Conservation (phyloP, 768 basidiomycete species). For the Hortiboletus flavorubellus region DNA sequence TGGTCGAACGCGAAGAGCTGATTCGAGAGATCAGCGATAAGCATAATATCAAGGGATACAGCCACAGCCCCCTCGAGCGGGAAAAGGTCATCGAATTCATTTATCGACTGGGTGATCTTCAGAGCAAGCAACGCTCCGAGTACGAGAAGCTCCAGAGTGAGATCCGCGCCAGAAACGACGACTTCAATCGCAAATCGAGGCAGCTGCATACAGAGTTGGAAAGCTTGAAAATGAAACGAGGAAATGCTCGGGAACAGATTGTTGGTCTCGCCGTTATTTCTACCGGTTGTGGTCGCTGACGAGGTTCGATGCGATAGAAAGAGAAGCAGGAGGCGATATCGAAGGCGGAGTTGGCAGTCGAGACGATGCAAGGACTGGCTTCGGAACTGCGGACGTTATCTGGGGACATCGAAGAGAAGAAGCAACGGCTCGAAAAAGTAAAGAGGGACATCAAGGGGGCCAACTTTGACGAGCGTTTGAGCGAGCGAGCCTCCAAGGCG, state of each 20-base stretch:
- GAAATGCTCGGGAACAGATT: constrained; percentile 52
- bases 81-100: constrained; percentile 74
- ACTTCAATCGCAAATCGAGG: constrained; percentile 58
- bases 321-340: constrained; percentile 52
- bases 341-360: constrained; percentile 52
- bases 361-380: constrained; percentile 51
- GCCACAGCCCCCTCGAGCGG: constrained; percentile 63
- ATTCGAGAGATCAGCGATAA: constrained; percentile 68
- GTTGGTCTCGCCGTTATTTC: constrained; percentile 36
- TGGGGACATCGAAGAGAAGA: constrained; percentile 71
- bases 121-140: constrained; percentile 57
- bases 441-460: constrained; percentile 55
- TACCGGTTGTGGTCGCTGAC: background rate
- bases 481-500: constrained; percentile 50
- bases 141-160: constrained; percentile 70
- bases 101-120: constrained; percentile 58
- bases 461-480: constrained; percentile 63
- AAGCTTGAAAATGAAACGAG: constrained; percentile 50
- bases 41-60: constrained; percentile 72
- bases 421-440: constrained; percentile 53
- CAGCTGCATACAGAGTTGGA: constrained; percentile 55
- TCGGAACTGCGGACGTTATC: constrained; percentile 51
- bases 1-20: constrained; percentile 67
- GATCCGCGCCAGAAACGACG: constrained; percentile 52
- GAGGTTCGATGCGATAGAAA: constrained; percentile 27